Percentiles rank a stretch among this genome's conserved stretches.
phyloP scores from a whole-genome alignment of 306 rosid genomes.

The Quercus dentata region DNA sequence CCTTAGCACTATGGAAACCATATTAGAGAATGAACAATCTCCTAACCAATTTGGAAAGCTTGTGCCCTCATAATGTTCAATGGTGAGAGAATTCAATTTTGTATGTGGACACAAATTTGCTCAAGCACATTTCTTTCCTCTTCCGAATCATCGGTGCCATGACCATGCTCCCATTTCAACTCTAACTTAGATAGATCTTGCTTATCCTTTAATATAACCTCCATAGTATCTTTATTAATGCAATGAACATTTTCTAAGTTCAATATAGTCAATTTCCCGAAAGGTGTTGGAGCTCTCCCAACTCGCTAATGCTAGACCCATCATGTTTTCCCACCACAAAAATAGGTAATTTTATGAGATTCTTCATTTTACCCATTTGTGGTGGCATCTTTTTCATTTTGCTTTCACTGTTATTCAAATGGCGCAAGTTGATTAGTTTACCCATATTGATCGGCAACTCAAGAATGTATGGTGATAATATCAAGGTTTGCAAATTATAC shows the following conservation, averaged over 20 bases:
- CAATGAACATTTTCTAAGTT: constrained; percentile 7
- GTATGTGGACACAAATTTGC: constrained; percentile 17
- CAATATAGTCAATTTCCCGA: neutral
- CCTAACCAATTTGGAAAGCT: constrained; percentile 25
- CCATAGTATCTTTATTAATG: neutral
- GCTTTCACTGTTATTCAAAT: constrained; percentile 9
- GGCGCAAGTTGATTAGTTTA: constrained; percentile 19
- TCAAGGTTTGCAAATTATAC: constrained; percentile 33
- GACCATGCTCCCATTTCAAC: constrained; percentile 4
- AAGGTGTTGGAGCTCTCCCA: constrained; percentile 8
- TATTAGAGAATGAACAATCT: constrained; percentile 10
- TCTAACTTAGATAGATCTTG: neutral
- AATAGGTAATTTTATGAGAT: constrained; percentile 16
- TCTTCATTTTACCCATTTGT: constrained; percentile 5
- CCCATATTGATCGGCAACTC: constrained; percentile 12
- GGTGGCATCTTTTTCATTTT: constrained; percentile 12
- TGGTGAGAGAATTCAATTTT: constrained; percentile 1
- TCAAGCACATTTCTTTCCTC: constrained; percentile 20
- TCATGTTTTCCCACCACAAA: constrained; percentile 5
- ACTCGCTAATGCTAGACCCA: neutral
- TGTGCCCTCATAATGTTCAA: constrained; percentile 2
- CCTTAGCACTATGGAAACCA: neutral
- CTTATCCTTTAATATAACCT: neutral
- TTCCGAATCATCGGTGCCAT: neutral
- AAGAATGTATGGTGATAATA: constrained; percentile 13